Evolutionary conservation across 176 grass and related monocot species (phyloP), one percentile per base, ranked within the genome.

Genomic region (Thinopyrum elongatum): DNA sequence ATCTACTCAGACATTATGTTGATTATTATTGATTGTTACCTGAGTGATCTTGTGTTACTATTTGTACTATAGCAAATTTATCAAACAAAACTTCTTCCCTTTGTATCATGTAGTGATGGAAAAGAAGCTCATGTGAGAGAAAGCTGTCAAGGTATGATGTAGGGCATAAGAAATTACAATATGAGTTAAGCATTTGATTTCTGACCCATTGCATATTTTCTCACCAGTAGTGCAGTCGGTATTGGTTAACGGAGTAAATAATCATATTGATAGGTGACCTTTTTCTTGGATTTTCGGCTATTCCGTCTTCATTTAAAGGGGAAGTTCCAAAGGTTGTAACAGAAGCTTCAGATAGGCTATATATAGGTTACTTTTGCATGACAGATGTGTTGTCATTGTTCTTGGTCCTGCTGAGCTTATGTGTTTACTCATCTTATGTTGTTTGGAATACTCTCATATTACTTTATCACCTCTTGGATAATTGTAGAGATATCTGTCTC

Each of bases 111-210:
- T 97, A 72, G 94, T 97, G 8, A 90, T 97, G 68, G 92, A 97
- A 77, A 97, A 97, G 88, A 94, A 92, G 53, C 79, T 94, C 28
- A 97, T 97, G 94, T 83, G 94, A 97, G 89, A 97, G 68, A 29
- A 97, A 94, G 53, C 77, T 97, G 78, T 89, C 88, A 2, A 94
- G 92, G 80, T 90, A 97, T 85, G 94, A 91, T 60, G 35, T 97
- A 26, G 90, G 94, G n/a, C 90, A 90, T 76, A 90, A 89, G 27
- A 51, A 78, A 23, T 97, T 94, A 80, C 27, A 92, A 62, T 86
- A 86, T 41, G 90, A 94, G 88, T 92, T 97, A 85, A 89, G 80
- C 57, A 15, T 10, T 46, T 70, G 17, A 53, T 58, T 47, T 44
- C n/a, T 61, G 0, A 61, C 38, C 65, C n/a, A 10, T 53, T 44